phyloP scores from a whole-genome alignment of 352 stramenopile species.

The Peronosclerospora sorghi region DNA sequence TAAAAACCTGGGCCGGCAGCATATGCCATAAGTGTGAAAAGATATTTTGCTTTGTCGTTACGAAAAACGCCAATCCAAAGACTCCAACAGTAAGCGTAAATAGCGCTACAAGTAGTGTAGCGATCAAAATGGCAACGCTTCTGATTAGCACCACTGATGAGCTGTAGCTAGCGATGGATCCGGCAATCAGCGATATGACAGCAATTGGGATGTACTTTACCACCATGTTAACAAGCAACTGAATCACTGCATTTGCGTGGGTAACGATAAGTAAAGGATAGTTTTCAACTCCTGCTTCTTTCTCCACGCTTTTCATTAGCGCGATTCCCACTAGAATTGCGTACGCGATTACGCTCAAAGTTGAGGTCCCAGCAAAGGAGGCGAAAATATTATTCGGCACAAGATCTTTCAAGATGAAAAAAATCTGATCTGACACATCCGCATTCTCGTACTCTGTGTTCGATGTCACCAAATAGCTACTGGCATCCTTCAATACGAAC shows the following conservation, averaged over 20 bases:
- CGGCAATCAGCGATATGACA: constrained; percentile 63
- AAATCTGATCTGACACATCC: constrained; percentile 58
- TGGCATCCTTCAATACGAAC: constrained; percentile 49
- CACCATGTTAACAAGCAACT: constrained; percentile 64
- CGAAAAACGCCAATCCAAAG: constrained; percentile 37
- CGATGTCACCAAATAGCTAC: constrained; percentile 27
- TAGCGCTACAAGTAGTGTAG: constrained; percentile 35
- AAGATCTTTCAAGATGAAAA: constrained; percentile 48
- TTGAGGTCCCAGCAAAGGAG: constrained; percentile 41
- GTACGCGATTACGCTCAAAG: constrained; percentile 68
- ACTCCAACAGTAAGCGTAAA: constrained; percentile 38
- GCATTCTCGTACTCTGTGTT: constrained; percentile 30
- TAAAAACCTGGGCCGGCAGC: constrained; percentile 63
- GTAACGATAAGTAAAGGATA: constrained; percentile 56
- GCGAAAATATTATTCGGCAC: constrained; percentile 65
- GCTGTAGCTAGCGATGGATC: constrained; percentile 44
- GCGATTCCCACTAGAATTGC: constrained; percentile 55
- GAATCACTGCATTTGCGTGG: constrained; percentile 55
- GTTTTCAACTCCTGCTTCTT: constrained; percentile 36
- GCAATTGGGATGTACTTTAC: constrained; percentile 54
- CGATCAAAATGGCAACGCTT: constrained; percentile 40
- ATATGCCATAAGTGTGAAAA: constrained; percentile 61
- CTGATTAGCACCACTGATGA: constrained; percentile 31
- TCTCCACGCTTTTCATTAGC: constrained; percentile 48
- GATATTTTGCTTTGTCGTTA: constrained; percentile 48